These are phyloP conservation scores for Phialocephala subalpina DNA, from an alignment of 2,329 filamentous ascomycete genomes.

Conservation along the genomic window DNA sequence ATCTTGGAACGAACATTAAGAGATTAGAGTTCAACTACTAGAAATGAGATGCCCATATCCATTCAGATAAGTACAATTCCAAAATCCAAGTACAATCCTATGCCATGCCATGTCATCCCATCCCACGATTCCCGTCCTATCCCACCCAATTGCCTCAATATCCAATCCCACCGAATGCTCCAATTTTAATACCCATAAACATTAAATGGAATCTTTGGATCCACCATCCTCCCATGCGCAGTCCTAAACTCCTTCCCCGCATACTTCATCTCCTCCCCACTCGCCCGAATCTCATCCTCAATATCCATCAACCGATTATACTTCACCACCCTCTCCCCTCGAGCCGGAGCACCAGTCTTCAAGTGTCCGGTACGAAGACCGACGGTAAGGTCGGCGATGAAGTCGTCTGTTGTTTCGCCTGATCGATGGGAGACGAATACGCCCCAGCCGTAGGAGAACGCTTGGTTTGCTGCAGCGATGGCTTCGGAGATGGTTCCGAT, in stretches of 20 bases:
- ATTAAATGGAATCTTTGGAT: conserved; percentile 26
- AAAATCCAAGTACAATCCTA: no score
- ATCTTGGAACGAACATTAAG: no score
- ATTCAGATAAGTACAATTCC: no score
- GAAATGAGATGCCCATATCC: no score
- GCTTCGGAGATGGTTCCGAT: conserved; percentile 52
- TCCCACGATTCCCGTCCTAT: no score
- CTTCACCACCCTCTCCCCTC: conserved; percentile 52
- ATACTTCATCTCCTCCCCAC: conserved; percentile 38
- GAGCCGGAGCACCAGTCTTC: conserved; percentile 49
- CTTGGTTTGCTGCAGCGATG: conserved; percentile 44
- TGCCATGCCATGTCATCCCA: no score
- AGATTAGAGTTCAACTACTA: no score
- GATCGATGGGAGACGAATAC: conserved; percentile 54
- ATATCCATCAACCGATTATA: conserved; percentile 55
- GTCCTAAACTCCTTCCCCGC: conserved; percentile 42
- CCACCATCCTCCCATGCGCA: conserved; percentile 14
- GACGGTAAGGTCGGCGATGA: conserved; percentile 52
- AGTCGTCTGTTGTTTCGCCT: conserved; percentile 53
- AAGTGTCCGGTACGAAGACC: conserved; percentile 49
- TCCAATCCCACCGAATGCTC: neutral
- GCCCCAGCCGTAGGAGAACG: conserved; percentile 43
- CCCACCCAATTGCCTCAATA: neutral
- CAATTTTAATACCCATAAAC: conserved; percentile 25
- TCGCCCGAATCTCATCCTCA: conserved; percentile 44